Evolutionary conservation across 2,329 filamentous ascomycete genomes (phyloP).

Genomic region (Zymoseptoria passerinii): DNA sequence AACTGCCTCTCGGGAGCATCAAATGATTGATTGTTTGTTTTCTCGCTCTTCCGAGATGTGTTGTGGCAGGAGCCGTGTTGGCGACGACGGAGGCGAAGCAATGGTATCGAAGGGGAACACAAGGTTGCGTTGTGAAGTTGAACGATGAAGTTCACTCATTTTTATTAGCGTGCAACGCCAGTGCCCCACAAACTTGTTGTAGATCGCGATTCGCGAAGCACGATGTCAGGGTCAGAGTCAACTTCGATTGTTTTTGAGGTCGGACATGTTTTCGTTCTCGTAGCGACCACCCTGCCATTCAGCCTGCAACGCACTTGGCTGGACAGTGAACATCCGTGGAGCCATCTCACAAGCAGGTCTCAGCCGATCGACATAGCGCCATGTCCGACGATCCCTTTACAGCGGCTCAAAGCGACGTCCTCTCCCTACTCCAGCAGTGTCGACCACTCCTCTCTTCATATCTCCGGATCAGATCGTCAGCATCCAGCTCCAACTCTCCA

Average conservation of each 20-base stretch:
- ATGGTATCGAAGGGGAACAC: neutral
- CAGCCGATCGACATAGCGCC: neutral
- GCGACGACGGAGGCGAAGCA: too few species aligned
- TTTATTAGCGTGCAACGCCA: neutral
- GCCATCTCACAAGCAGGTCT: neutral
- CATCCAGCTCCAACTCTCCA: constrained; percentile 61
- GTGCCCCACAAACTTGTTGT: neutral
- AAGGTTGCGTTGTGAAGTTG: neutral
- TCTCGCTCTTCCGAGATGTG: too few species aligned
- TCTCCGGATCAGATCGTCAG: constrained; percentile 84
- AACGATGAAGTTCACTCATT: neutral
- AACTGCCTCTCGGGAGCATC: too few species aligned
- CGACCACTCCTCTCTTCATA: constrained; percentile 90
- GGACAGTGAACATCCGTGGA: neutral
- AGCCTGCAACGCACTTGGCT: neutral
- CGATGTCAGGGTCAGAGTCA: neutral
- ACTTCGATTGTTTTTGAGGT: neutral
- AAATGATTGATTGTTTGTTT: too few species aligned
- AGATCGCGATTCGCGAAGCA: neutral
- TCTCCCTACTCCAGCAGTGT: constrained; percentile 68
- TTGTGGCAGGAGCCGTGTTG: too few species aligned
- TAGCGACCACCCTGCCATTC: neutral
- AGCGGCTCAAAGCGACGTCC: constrained; percentile 61
- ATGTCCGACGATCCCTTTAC: constrained; percentile 42
- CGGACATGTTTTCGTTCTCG: neutral